Evolutionary conservation across 495 filamentous ascomycete species (phyloP), one percentile per base, ranked within the genome.

Genomic region (Penicillium bovifimosum): DNA sequence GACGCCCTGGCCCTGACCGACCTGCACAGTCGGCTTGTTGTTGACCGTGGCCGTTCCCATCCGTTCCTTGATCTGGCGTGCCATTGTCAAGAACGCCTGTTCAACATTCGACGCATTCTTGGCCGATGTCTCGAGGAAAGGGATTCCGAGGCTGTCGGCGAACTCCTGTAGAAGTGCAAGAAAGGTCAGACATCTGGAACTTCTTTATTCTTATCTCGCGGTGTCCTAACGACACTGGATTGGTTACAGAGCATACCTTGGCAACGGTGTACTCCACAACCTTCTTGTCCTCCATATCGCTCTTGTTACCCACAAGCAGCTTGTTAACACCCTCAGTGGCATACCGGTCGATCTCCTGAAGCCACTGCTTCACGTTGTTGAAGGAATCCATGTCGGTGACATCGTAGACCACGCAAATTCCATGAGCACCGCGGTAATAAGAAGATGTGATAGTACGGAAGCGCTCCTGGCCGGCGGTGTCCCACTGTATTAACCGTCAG

Each of bases 361-460:
- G 86, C 93, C 93, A 98, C 80, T 97, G 95, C 87, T 97, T 96
- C 61, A 98, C 95, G 76, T 97, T 97, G 83, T 97, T 97, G 89
- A 97, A 98, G 38, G 88, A 95, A 74, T 97, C 95, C 95, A 96
- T 97, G 69, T 98, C 95, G 38, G 93, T 98, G 67, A 98, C 95
- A 83, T 98, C 93, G 79, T 96, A 98, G 67, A 98, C 93, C 47
- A 98, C 93, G 74, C 93, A 98, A 76, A 98, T 98, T 61, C 93
- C 93, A 71, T 98, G 95, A 60, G 93, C 93, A 58, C 86, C 93
- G 67, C 93, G 88, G 79, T 98, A 98, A 84, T 98, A 98, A 48
- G 95, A 97, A 17, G 92, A 96, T 47, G 95, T 97, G 77, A 98
- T 98, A 57, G 93, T 98, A 68, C 95, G 86, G 89, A 98, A 98